These are phyloP conservation scores for Elongisporangium prolatum DNA, from an alignment of 352 stramenopile genomes.

Conservation along the genomic window DNA sequence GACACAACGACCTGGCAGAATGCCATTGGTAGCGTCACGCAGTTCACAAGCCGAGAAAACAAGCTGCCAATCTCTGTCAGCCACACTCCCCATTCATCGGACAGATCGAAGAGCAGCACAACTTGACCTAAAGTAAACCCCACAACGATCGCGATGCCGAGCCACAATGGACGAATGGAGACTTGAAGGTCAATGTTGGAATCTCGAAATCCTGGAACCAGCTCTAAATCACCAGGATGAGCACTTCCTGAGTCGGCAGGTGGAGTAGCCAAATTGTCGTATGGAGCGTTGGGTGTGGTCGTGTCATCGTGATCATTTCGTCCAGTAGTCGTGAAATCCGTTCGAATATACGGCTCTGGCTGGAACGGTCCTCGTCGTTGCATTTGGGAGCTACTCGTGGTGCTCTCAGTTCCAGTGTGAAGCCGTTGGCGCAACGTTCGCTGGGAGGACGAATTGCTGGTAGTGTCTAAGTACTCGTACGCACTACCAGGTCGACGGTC, in stretches of 20 bases:
- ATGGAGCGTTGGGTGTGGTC: constrained; percentile 30
- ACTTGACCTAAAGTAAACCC: constrained; percentile 35
- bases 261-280: constrained; percentile 47
- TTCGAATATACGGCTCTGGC: constrained; percentile 29
- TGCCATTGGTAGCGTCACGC: constrained; percentile 49
- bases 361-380: constrained; percentile 2
- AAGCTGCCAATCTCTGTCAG: constrained; percentile 42
- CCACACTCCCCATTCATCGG: constrained; percentile 30
- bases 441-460: not conserved
- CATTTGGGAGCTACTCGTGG: not conserved
- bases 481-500: not conserved
- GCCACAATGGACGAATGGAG: constrained; percentile 35
- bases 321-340: constrained; percentile 32
- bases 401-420: not conserved
- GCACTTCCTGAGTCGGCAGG: constrained; percentile 37
- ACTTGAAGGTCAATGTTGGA: constrained; percentile 8
- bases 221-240: constrained; percentile 14
- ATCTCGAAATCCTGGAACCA: not conserved
- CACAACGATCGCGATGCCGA: constrained; percentile 29
- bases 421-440: not conserved
- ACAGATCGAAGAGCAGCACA: constrained; percentile 22
- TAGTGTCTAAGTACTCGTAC: not conserved
- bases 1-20: constrained; percentile 60
- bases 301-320: constrained; percentile 11
- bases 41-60: constrained; percentile 59